These are phyloP conservation scores for Magnusiomyces ingens DNA, from an alignment of 1,139 yeast species.

Conservation along the genomic window DNA sequence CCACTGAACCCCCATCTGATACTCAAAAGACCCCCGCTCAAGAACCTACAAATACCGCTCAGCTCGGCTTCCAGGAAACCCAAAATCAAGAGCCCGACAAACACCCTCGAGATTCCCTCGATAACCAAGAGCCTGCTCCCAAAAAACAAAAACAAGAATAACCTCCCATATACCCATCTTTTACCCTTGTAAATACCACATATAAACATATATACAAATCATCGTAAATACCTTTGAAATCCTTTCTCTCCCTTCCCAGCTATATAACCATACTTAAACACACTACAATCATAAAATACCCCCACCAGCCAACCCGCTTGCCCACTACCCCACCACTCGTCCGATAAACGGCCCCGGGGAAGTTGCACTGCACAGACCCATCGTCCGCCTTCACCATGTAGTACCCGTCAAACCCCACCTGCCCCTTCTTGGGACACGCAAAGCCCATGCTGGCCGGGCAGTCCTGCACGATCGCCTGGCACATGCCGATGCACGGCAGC, in stretches of 20 bases:
- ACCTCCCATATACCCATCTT: no score
- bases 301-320: neutral
- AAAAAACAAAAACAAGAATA: neutral
- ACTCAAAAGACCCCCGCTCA: neutral
- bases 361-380: conserved; percentile 9
- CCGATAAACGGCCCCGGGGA: conserved; percentile 15
- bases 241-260: neutral
- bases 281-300: neutral
- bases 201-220: no score
- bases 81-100: neutral
- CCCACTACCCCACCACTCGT: conserved; percentile 4
- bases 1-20: no score
- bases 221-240: no score
- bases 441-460: conserved; percentile 79
- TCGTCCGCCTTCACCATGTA: conserved; percentile 8
- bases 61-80: neutral
- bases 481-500: conserved; percentile 77
- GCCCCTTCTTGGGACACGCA: conserved; percentile 44
- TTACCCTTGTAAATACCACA: no score
- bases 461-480: conserved; percentile 69
- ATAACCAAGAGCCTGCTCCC: neutral
- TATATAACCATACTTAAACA: neutral
- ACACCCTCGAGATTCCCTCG: neutral
- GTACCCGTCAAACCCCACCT: conserved; percentile 14
- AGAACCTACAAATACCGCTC: neutral